A percentile compares a stretch with the other conserved stretches of the same genome.
These are phyloP conservation scores for Haplographium delicatum DNA, from an alignment of 495 filamentous ascomycete species.

Conservation along the genomic window DNA sequence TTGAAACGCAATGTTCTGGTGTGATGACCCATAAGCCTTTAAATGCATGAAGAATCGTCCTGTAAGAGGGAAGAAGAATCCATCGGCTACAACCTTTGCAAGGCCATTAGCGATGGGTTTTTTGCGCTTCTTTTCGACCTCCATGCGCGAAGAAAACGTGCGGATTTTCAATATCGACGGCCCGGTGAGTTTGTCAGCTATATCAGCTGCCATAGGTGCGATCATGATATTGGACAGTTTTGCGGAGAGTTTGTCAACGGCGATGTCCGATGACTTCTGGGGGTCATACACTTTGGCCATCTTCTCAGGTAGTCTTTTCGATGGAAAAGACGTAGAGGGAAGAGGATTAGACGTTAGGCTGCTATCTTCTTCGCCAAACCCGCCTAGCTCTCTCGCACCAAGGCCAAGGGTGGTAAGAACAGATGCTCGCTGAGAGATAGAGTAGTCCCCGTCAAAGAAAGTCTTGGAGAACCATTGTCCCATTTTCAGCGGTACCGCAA, in stretches of 20 bases:
- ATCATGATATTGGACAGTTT: slow-evolving; percentile 65
- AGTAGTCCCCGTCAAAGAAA: slow-evolving; percentile 90
- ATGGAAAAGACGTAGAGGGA: slow-evolving; percentile 26
- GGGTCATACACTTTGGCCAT: slow-evolving; percentile 45
- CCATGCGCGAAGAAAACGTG: slow-evolving; percentile 69
- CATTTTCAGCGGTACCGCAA: slow-evolving; percentile 71
- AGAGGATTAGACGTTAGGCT: slow-evolving; percentile 9
- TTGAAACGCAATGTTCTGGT: slow-evolving; percentile 43
- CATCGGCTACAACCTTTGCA: slow-evolving; percentile 62
- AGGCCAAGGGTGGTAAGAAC: slow-evolving; percentile 79
- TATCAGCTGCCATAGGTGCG: slow-evolving; percentile 65
- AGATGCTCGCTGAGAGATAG: slow-evolving; percentile 72
- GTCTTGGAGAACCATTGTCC: slow-evolving; percentile 76
- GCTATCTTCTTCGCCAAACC: slow-evolving; percentile 57
- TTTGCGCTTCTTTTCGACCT: slow-evolving; percentile 59
- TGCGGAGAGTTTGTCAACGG: slow-evolving; percentile 55
- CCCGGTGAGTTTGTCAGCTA: slow-evolving; percentile 57
- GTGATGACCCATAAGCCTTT: slow-evolving; percentile 30
- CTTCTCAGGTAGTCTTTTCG: slow-evolving; percentile 41
- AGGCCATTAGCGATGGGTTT: slow-evolving; percentile 70
- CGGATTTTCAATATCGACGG: slow-evolving; percentile 81
- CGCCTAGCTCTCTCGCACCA: slow-evolving; percentile 80
- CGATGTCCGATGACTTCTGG: slow-evolving; percentile 33
- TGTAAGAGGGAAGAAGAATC: slow-evolving; percentile 78
- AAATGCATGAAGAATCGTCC: slow-evolving; percentile 52